Evolutionary conservation across 495 filamentous ascomycete species (phyloP).

Genomic region (Sporormia fimetaria): DNA sequence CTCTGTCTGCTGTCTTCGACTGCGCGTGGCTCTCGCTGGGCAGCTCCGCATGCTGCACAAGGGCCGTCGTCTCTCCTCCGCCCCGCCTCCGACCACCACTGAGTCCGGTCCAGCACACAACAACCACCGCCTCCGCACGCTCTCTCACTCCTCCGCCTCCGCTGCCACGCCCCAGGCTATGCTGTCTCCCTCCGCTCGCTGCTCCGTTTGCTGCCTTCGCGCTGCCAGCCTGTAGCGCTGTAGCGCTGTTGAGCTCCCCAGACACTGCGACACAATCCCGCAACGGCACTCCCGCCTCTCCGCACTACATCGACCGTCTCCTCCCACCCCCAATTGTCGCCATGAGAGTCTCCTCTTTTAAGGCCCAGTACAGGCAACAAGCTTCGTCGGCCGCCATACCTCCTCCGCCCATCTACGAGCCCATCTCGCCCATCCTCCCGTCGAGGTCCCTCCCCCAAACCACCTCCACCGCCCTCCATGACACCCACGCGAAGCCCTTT

Average conservation of each 20-base stretch:
- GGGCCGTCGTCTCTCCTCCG: neutral
- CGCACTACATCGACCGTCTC: constrained; percentile 8
- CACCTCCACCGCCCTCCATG: constrained; percentile 7
- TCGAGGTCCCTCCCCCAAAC: neutral
- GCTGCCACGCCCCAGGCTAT: constrained; percentile 16
- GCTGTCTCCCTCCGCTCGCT: constrained; percentile 7
- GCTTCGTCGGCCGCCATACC: constrained; percentile 25
- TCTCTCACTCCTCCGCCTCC: constrained; percentile 9
- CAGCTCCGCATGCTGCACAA: too few relatives aligned
- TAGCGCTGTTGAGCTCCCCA: constrained; percentile 12
- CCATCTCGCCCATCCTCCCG: constrained; percentile 26
- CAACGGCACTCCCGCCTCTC: neutral
- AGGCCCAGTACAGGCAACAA: constrained; percentile 17
- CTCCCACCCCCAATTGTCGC: constrained; percentile 2
- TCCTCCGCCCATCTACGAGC: constrained; percentile 30
- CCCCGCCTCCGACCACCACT: neutral
- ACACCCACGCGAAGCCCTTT: too few relatives aligned
- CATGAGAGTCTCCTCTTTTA: constrained; percentile 18
- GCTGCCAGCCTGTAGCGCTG: constrained; percentile 9
- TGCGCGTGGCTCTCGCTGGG: too few relatives aligned
- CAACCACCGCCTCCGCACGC: neutral
- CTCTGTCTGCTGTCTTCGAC: too few relatives aligned
- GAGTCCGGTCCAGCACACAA: neutral
- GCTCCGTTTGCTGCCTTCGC: constrained; percentile 2
- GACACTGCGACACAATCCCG: constrained; percentile 14